A percentile compares a stretch with the other conserved stretches of the same genome.
Conservation (phyloP, 768 basidiomycete genomes). For the Strobilomyces echinocephalus region DNA sequence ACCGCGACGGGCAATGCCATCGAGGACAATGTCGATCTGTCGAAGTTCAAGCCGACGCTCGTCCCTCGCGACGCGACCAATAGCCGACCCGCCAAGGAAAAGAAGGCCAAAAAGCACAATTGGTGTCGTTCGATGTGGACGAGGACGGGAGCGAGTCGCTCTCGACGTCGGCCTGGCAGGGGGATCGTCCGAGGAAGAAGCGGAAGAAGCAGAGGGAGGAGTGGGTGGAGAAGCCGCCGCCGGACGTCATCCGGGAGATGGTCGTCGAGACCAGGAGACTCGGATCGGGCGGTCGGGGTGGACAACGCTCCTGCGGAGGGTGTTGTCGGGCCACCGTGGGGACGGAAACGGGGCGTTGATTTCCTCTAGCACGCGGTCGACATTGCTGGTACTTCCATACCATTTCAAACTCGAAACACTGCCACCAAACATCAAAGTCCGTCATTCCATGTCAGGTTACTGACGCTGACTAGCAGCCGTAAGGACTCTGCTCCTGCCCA, state of each 20-base stretch:
- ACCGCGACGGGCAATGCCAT: neutral
- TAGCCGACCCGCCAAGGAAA: slow-evolving; percentile 44
- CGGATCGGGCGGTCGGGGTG: slow-evolving; percentile 1
- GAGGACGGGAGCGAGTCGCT: slow-evolving; percentile 47
- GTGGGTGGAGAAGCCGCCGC: slow-evolving; percentile 63
- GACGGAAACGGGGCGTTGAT: slow-evolving; percentile 69
- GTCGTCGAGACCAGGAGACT: slow-evolving; percentile 9
- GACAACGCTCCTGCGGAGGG: slow-evolving; percentile 13
- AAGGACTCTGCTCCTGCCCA: too few relatives aligned
- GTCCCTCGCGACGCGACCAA: slow-evolving; percentile 46
- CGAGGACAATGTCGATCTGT: slow-evolving; percentile 42
- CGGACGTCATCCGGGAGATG: slow-evolving; percentile 41
- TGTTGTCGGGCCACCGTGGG: slow-evolving; percentile 29
- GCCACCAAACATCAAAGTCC: too few relatives aligned
- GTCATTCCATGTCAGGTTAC: too few relatives aligned
- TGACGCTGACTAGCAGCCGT: too few relatives aligned
- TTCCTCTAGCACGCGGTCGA: slow-evolving; percentile 48
- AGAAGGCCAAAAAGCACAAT: slow-evolving; percentile 46
- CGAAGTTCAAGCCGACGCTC: slow-evolving; percentile 88
- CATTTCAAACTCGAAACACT: too few relatives aligned
- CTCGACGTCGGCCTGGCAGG: slow-evolving; percentile 28
- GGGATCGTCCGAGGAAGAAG: slow-evolving; percentile 39
- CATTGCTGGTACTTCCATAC: too few relatives aligned
- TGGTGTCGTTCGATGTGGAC: slow-evolving; percentile 78
- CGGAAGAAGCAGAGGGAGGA: slow-evolving; percentile 41